Evolutionary conservation across 345 rosid genomes (phyloP).

Genomic region (Eucalyptus caleyi): DNA sequence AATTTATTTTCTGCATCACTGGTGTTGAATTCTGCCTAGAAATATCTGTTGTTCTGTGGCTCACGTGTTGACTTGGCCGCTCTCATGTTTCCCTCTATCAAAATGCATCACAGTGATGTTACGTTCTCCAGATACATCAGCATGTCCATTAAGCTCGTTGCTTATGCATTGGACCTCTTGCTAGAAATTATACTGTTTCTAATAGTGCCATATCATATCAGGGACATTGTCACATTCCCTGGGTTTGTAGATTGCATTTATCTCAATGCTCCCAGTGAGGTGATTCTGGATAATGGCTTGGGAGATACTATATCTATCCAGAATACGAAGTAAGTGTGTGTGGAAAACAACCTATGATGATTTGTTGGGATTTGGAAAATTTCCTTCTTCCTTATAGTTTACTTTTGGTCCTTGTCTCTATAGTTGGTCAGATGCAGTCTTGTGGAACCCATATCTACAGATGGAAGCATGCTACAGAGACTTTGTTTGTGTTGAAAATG

Average conservation of each 20-base stretch:
- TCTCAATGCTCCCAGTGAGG: constrained; percentile 49
- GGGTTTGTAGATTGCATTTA: constrained; percentile 89
- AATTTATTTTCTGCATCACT: neutral
- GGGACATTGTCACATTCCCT: constrained; percentile 75
- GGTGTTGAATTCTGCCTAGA: neutral
- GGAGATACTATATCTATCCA: constrained; percentile 53
- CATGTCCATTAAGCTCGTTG: neutral
- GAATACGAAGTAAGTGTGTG: constrained; percentile 51
- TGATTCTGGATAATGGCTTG: constrained; percentile 79
- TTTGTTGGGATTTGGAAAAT: neutral
- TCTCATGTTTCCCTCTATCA: neutral
- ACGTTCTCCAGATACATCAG: neutral
- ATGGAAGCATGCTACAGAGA: constrained; percentile 95
- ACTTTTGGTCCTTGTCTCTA: neutral
- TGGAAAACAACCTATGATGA: neutral
- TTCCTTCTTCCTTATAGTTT: neutral
- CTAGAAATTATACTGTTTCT: neutral
- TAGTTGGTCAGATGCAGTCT: constrained; percentile 93
- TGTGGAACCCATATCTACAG: constrained; percentile 89
- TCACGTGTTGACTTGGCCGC: neutral
- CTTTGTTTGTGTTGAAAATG: constrained; percentile 86
- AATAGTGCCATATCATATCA: constrained; percentile 3
- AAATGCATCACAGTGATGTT: neutral
- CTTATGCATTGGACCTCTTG: neutral
- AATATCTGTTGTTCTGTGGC: neutral